Evolutionary conservation across 1,284 basidiomycete genomes (phyloP), one percentile per base, ranked within the genome.

Genomic region (Erythrobasidium hasegawianum): DNA sequence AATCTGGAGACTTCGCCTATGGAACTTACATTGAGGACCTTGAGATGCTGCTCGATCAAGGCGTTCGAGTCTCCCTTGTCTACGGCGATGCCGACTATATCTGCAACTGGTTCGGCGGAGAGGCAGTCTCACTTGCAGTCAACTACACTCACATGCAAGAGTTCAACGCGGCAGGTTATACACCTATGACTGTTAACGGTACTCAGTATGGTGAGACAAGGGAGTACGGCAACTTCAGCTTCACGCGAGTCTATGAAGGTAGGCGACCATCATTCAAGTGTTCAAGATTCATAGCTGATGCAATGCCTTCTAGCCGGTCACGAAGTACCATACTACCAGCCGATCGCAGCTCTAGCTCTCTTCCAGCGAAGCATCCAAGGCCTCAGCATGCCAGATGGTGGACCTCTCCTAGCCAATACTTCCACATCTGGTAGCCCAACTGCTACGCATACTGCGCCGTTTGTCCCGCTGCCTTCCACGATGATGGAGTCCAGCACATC

Each of bases 61-160:
- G 61, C 29, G 61, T 64, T 40, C 27, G 55, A 22, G 61, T 64
- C 1, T 64, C 61, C 9, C 39, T 64, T 7, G 57, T 64, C 55
- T 64, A 64, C 43, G 61, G 61, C 5, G 61, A 64, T 24, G 61
- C 61, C 13, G 61, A 64, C 45, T 64, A 64, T 40, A 64, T 64
- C 27, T 64, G 61, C 61, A 64, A 64, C 27, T 64, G 61, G 43
- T 64, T 64, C 18, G 61, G 61, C 16, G 61, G 61, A 29, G 54
- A 64, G 27, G 61, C 61, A 9, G 61, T 64, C 0, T 64, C 61
- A n/a, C 45, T 64, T n/a, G 55, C 53, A 14, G 9, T 64, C 1
- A 64, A 64, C 20, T 64, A 64, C 27, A 57, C 54, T 16, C 39
- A 64, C 33, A 22, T 55, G 7, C 40, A 57, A 11, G 18, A 64